These are phyloP conservation scores for Fusarium equiseti DNA, from an alignment of 2,329 filamentous ascomycete genomes.

Conservation along the genomic window DNA sequence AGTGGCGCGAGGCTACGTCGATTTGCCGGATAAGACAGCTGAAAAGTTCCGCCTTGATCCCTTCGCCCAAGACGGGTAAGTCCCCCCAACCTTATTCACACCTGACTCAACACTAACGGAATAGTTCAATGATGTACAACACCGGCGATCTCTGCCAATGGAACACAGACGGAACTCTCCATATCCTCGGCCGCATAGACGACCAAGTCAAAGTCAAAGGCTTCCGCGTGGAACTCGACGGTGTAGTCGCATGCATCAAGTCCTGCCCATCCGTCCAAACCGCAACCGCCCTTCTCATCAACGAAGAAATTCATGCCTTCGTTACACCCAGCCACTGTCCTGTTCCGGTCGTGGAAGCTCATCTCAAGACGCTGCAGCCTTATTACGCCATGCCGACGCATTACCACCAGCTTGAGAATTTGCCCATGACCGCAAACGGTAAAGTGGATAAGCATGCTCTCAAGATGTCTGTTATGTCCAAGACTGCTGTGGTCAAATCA, in stretches of 20 bases:
- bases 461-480: not conserved
- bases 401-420: constrained; percentile 56
- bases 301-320: constrained; percentile 63
- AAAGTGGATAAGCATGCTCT: constrained; percentile 67
- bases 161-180: constrained; percentile 64
- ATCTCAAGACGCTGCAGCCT: constrained; percentile 59
- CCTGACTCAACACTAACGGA: not conserved
- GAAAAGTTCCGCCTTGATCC: constrained; percentile 63
- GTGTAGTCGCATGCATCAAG: constrained; percentile 63
- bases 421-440: constrained; percentile 67
- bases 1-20: constrained; percentile 67
- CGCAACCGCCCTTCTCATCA: constrained; percentile 61
- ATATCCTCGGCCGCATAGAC: constrained; percentile 68
- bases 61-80: constrained; percentile 64
- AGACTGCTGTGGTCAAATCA: not conserved
- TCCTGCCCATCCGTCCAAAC: constrained; percentile 58
- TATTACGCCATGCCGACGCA: constrained; percentile 67
- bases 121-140: constrained; percentile 64
- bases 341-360: constrained; percentile 52
- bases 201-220: constrained; percentile 73
- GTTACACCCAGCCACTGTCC: constrained; percentile 55
- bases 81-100: not conserved
- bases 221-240: constrained; percentile 72
- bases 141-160: constrained; percentile 70
- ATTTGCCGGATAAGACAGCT: constrained; percentile 63